Base-by-base conservation (phyloP, 106 monocot species). In the Platanthera guangdongensis region DNA sequence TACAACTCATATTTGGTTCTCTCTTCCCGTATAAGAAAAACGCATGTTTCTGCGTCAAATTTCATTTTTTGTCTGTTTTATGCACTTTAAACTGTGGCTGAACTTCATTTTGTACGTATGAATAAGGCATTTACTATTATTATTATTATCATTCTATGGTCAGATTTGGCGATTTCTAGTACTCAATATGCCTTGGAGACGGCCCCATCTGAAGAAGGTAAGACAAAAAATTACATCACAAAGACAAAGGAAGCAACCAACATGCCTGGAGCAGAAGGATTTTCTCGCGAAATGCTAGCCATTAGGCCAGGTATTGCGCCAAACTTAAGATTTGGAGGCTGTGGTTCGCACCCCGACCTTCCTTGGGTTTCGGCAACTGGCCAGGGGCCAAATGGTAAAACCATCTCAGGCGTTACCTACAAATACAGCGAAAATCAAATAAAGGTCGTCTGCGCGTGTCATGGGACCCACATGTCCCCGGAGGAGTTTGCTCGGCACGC, bases 281-380 rank as follows among this genome's bases (percentile, higher is more conserved):
- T 72, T 77, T n/a, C 75, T 21, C 73, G 28, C 8, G 83, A 78
- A 83, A 77, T 75, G 74, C 75, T 80, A 21, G 64, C 64, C 11
- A 97, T 97, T 69, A 89, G 75, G 64, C 91, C 91, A 7, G 96
- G 93, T 22, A 78, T 91, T 60, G 87, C 82, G 32, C 76, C 91
- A 21, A 81, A 84, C 45, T 51, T 97, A 5, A 89, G 86, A 73
- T 93, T 97, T 76, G 96, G 93, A 47, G 96, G 96, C 13, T 85
- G 57, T 59, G 91, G 96, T 16, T 87, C 93, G 9, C 82, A 76
- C 80, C 93, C 96, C 0, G 88, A 97, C 74, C 96, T 97, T 53
- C 96, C 96, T 4, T 97, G 96, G 96, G 96, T 97, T 76, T 87
- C 93, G 30, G 83, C 93, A n/a, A 94, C 91, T 8, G 95, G 83